Evolutionary conservation across 345 rosid species (phyloP), one percentile per base, ranked within the genome.

Genomic region (Gossypium anomalum): DNA sequence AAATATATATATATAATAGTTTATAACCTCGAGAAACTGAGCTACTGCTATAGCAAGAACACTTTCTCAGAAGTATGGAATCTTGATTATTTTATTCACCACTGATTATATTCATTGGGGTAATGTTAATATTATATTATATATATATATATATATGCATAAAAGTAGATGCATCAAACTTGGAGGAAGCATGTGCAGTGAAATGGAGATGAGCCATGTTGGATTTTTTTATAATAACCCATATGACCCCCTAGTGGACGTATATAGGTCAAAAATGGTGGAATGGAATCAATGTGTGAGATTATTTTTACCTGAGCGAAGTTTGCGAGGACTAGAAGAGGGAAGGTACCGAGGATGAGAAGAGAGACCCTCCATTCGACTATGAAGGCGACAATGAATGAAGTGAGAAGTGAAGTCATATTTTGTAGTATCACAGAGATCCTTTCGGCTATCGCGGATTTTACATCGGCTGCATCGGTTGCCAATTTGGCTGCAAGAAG

Each of bases 301-400:
- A 78, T 78, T 34, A 34, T 34, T 34, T 34, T 34, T 85, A 95
- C 99, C 92, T 95, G 99, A 66, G 99, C 99, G 81, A 95, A 95
- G 88, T 95, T 95, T 70, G 98, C 99, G 1, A 95, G 99, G 66
- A 95, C 98, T 49, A 95, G 92, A 27, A 95, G 97, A 70, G 98
- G 98, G 86, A 91, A 95, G 76, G 99, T 93, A 53, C 77, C 98
- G 38, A 95, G 81, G 76, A 95, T 93, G 86, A 95, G 97, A 80
- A 95, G 97, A 23, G 99, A 93, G 72, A 95, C 99, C 82, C 97
- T 91, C 99, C 99, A 95, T 78, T 95, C 99, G 9, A 95, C 92
- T 14, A 95, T 86, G 94, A 95, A 95, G 22, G 98, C 98, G 67
- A 95, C 97, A 12, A 95, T 88, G 89, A 95, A 95, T 13, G 99